Conservation (phyloP, 2,329 filamentous ascomycete genomes). For the Cladophialophora psammophila region DNA sequence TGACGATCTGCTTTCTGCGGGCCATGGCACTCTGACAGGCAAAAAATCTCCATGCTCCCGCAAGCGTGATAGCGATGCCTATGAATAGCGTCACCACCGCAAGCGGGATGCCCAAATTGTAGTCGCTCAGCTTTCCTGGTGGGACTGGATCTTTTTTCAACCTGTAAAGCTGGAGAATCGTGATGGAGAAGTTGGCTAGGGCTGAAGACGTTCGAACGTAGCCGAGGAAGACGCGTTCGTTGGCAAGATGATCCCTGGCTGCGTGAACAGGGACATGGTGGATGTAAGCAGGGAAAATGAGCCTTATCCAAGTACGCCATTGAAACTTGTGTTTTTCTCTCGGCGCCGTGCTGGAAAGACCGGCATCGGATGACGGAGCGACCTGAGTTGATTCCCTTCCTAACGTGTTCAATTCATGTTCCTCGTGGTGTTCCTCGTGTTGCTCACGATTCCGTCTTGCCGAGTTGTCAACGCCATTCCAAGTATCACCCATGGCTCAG, state of each 20-base stretch:
- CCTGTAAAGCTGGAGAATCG: slow-evolving; percentile 28
- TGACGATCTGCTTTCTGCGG: slow-evolving; percentile 11
- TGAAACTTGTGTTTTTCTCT: background rate
- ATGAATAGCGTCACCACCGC: slow-evolving; percentile 21
- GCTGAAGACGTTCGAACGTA: slow-evolving; percentile 28
- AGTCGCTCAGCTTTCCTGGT: slow-evolving; percentile 19
- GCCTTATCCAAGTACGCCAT: background rate
- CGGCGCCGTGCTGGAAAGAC: background rate
- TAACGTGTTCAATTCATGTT: background rate
- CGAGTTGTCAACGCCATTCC: background rate
- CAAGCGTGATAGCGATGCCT: slow-evolving; percentile 13
- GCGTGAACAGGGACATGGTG: slow-evolving; percentile 19
- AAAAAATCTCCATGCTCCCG: slow-evolving; percentile 26
- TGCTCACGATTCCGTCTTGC: background rate
- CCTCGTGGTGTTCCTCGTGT: background rate
- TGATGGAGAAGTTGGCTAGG: slow-evolving; percentile 24
- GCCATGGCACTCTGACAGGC: slow-evolving; percentile 27
- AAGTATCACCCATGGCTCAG: background rate
- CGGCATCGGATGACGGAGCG: background rate
- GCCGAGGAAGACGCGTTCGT: slow-evolving; percentile 31
- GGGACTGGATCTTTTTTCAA: slow-evolving; percentile 21
- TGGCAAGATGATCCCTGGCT: slow-evolving; percentile 30
- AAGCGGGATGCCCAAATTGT: slow-evolving; percentile 23
- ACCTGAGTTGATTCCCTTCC: background rate
- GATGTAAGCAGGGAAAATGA: background rate